Conservation (phyloP, 306 rosid species). For the Crotalaria pallida region DNA sequence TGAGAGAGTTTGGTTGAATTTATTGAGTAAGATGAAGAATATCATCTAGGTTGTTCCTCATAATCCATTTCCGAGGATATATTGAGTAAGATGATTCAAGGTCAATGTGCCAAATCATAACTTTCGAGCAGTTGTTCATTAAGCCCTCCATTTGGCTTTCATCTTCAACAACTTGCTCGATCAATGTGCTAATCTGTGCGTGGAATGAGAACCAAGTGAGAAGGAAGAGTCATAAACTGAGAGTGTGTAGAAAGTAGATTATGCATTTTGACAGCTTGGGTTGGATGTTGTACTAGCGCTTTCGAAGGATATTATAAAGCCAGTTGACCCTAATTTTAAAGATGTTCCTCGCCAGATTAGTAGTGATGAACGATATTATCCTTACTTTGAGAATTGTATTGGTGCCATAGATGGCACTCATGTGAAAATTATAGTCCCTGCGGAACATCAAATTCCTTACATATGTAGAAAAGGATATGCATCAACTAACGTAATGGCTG, state of each 20-base stretch:
- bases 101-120: constrained; percentile 73
- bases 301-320: too few relatives aligned
- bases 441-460: too few relatives aligned
- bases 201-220: background rate
- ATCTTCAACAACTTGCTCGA: constrained; percentile 80
- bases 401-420: too few relatives aligned
- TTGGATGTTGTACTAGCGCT: background rate
- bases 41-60: constrained; percentile 52
- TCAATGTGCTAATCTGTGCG: constrained; percentile 68
- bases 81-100: constrained; percentile 36
- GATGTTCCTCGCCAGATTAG: too few relatives aligned
- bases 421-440: too few relatives aligned
- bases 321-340: too few relatives aligned
- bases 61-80: constrained; percentile 61
- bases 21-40: constrained; percentile 52
- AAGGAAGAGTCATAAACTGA: background rate
- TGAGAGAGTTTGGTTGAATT: too few relatives aligned
- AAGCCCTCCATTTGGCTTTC: constrained; percentile 93
- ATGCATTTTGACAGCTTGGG: background rate
- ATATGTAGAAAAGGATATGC: too few relatives aligned
- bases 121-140: constrained; percentile 51
- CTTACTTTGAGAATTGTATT: too few relatives aligned
- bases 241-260: background rate
- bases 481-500: too few relatives aligned
- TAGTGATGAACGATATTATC: too few relatives aligned